A percentile compares a stretch with the other conserved stretches of the same genome.
Conservation (phyloP, 495 filamentous ascomycete genomes). For the Annulohypoxylon bovei region DNA sequence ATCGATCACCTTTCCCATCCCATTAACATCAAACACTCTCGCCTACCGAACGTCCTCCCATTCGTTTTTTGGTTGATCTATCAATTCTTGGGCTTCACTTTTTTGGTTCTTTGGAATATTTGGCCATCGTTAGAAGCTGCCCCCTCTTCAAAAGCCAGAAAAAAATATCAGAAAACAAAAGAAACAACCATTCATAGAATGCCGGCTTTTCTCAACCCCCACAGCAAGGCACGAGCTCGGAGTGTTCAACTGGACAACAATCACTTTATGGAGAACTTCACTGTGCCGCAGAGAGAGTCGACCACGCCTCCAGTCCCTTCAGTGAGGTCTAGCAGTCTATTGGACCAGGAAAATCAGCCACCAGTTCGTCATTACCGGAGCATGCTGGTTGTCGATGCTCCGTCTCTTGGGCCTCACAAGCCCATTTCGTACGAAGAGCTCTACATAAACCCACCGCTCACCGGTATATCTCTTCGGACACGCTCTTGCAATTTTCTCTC, state of each 20-base stretch:
- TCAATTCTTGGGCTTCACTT: constrained; percentile 52
- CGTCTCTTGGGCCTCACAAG: constrained; percentile 56
- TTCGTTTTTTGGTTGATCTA: constrained; percentile 47
- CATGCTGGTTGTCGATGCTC: constrained; percentile 60
- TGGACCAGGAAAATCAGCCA: constrained; percentile 47
- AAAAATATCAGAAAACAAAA: constrained; percentile 24
- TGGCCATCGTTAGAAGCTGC: constrained; percentile 44
- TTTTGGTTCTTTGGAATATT: constrained; percentile 52
- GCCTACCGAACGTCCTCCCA: constrained; percentile 15
- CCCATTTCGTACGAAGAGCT: constrained; percentile 61
- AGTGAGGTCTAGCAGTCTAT: constrained; percentile 50
- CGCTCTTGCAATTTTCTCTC: constrained; percentile 38
- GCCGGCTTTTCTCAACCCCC: constrained; percentile 56
- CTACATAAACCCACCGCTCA: constrained; percentile 45
- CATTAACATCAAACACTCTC: constrained; percentile 37
- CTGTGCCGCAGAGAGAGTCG: constrained; percentile 35
- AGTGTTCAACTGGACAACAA: constrained; percentile 59
- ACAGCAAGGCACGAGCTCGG: constrained; percentile 53
- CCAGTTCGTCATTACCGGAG: constrained; percentile 56
- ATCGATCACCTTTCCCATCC: constrained; percentile 30
- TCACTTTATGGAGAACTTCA: constrained; percentile 37
- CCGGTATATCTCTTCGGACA: constrained; percentile 51
- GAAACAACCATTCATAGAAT: constrained; percentile 37
- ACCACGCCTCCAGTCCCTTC: constrained; percentile 39
- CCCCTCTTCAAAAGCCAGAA: constrained; percentile 40